These are phyloP conservation scores for Trichoderma sp. DNA, from an alignment of 2,329 filamentous ascomycete genomes.

Conservation along the genomic window DNA sequence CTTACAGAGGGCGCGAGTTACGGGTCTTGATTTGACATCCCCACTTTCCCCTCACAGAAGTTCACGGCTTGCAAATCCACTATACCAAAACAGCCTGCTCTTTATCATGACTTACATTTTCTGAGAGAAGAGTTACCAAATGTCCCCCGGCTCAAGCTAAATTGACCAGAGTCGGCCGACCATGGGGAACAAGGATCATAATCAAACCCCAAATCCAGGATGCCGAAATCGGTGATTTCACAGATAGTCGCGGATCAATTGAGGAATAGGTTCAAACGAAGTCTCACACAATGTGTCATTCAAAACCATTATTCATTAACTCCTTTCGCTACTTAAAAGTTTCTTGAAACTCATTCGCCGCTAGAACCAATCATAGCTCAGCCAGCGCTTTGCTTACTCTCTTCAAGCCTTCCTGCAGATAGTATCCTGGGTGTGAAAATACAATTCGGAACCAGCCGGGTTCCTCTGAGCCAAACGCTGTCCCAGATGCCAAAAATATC, in stretches of 20 bases:
- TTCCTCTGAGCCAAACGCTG: slow-evolving; percentile 40
- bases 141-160: neutral
- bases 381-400: slow-evolving; percentile 21
- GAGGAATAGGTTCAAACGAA: neutral
- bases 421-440: slow-evolving; percentile 36
- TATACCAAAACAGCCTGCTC: slow-evolving; percentile 1
- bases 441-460: slow-evolving; percentile 43
- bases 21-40: neutral
- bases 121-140: neutral
- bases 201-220: neutral
- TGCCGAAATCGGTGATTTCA: neutral
- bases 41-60: slow-evolving; percentile 1
- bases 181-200: neutral
- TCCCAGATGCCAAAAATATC: slow-evolving; percentile 40
- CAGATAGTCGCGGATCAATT: neutral
- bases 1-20: slow-evolving; percentile 1
- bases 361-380: neutral
- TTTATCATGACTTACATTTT: neutral
- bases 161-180: neutral
- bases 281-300: neutral
- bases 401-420: slow-evolving; percentile 29
- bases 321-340: neutral
- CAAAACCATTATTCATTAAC: neutral
- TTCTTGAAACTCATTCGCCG: neutral
- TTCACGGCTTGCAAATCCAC: neutral